A percentile compares a stretch with the other conserved stretches of the same genome.
Conservation (phyloP, 2,329 filamentous ascomycete genomes). For the Sporothrix humicola region DNA sequence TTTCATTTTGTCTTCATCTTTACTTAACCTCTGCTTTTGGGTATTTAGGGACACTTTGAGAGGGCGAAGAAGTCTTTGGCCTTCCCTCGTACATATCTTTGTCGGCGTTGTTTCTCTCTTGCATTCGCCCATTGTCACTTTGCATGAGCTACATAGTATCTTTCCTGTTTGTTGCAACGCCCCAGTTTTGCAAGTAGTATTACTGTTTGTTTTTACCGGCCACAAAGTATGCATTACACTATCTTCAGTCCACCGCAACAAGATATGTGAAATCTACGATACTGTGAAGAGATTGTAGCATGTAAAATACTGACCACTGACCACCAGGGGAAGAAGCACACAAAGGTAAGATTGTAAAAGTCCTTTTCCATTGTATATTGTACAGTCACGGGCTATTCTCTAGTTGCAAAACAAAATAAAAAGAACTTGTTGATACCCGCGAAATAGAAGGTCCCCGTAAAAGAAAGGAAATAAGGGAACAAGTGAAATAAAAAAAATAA, state of each 20-base stretch:
- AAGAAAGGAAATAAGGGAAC: background rate
- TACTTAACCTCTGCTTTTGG: background rate
- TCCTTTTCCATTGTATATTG: constrained; percentile 18
- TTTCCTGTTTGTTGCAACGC: constrained; percentile 10
- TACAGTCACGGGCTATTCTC: constrained; percentile 22
- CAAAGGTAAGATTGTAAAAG: background rate
- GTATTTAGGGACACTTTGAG: background rate
- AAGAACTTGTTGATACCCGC: background rate
- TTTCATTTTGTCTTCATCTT: background rate
- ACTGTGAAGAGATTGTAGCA: background rate
- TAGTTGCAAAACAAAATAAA: background rate
- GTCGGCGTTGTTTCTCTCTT: background rate
- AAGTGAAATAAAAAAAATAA: background rate
- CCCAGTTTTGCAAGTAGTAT: constrained; percentile 9
- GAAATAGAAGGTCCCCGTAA: background rate
- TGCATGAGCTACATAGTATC: constrained; percentile 9
- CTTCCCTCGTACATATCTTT: constrained; percentile 23
- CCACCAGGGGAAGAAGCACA: background rate
- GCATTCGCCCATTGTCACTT: background rate
- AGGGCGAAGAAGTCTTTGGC: constrained; percentile 24
- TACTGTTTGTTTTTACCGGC: background rate
- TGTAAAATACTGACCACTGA: background rate
- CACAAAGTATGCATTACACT: constrained; percentile 24
- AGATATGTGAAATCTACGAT: constrained; percentile 26
- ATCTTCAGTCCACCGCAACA: constrained; percentile 22